A percentile compares a stretch with the other conserved stretches of the same genome.
These are phyloP conservation scores for Boletus tylopilopsis DNA, from an alignment of 768 basidiomycete genomes.

Conservation along the genomic window DNA sequence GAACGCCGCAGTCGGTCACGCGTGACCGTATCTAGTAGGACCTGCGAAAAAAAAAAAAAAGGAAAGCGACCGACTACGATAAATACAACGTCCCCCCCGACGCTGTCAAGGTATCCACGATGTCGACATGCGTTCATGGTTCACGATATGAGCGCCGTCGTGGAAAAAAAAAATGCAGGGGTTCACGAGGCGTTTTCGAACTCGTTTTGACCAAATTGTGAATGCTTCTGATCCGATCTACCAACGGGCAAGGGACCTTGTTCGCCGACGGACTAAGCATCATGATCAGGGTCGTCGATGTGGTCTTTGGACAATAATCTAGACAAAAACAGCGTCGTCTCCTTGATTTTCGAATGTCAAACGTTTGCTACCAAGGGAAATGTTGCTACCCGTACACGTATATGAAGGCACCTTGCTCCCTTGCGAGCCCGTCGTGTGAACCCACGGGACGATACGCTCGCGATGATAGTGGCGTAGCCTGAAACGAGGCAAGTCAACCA, in stretches of 20 bases:
- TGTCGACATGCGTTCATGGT: conserved; percentile 15
- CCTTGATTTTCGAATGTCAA: neutral
- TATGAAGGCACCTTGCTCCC: conserved; percentile 16
- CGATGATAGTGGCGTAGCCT: conserved; percentile 14
- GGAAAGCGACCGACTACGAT: too few relatives aligned
- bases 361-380: neutral
- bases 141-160: conserved; percentile 19
- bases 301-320: too few relatives aligned
- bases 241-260: too few relatives aligned
- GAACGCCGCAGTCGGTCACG: too few relatives aligned
- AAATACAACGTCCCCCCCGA: too few relatives aligned
- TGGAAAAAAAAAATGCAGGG: conserved; percentile 12
- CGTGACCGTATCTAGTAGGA: too few relatives aligned
- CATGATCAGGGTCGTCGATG: too few relatives aligned
- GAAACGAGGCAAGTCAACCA: conserved; percentile 1
- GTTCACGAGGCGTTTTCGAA: conserved; percentile 18
- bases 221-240: conserved; percentile 26
- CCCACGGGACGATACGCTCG: conserved; percentile 1
- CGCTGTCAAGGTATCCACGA: too few relatives aligned
- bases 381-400: neutral
- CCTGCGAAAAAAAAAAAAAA: too few relatives aligned
- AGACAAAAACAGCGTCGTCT: conserved; percentile 9
- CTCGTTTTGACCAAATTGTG: conserved; percentile 26
- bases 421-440: conserved; percentile 24
- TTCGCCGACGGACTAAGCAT: too few relatives aligned